Base-by-base conservation (phyloP, 371 early-diverging fungal species). In the Sporodiniella umbellata region DNA sequence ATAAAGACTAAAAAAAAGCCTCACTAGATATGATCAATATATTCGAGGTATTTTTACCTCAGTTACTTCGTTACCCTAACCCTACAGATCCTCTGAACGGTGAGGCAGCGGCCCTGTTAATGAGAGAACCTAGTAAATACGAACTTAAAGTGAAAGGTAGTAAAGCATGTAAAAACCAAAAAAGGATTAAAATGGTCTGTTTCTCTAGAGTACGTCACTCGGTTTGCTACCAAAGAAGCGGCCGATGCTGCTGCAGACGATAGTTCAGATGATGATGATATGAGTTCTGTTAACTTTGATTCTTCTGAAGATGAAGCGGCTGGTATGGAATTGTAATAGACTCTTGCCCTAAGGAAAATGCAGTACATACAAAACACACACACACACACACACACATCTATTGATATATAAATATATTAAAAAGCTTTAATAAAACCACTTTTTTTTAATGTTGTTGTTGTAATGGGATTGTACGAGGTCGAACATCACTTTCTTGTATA, bases 11-110 rank as follows among this genome's bases (percentile, higher is more conserved):
- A 28, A 28, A 28, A 28, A 28, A 28, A 28, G 10, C 4, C 30
- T 7, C 30, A 38, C 35, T 71, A 85, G 94, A 96, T 57, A 88
- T 99, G 91, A 85, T 95, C 66, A 99, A 99, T 70, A 96, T 99
- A 55, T 96, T 99, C 66, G 99, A 98, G 62, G 93, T 95, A 21
- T 99, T 99, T 68, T 74, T 99, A 45, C 99, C 99, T 43, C 99
- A 99, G 70, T 80, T 99, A 23, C 75, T 99, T 48, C 84, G 95
- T 31, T 99, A 99, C 66, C 99, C 99, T 33, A 99, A 99, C 64
- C 95, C 99, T 17, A 94, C 95, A 5, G 99, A 99, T 72, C 99
- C 99, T n/a, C 76, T 99, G 53, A 99, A 99, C 66, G 96, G 98
- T 46, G 99, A 99, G 69, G 99, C 99, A 1, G 99, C 99, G 3